Conservation (phyloP, 805 yeast genomes). For the Lipomyces mesembrius region DNA sequence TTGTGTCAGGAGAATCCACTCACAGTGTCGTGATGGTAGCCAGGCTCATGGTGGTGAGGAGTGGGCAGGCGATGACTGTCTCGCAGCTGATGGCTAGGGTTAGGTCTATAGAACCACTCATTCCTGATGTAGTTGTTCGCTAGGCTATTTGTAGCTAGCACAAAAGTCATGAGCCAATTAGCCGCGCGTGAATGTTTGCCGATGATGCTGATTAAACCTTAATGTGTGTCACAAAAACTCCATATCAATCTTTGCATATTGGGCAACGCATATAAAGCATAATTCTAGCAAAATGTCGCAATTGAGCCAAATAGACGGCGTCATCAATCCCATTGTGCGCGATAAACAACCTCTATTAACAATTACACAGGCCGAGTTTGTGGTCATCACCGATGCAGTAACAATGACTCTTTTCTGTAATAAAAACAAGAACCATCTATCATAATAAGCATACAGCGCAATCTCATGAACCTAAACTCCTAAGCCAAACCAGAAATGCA, state of each 20-base stretch:
- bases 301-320: too few relatives aligned
- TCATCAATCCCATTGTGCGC: background rate
- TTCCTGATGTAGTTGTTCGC: background rate
- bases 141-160: background rate
- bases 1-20: background rate
- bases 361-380: too few relatives aligned
- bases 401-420: background rate
- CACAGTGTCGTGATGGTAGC: background rate
- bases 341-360: background rate
- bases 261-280: background rate
- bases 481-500: background rate
- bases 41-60: background rate
- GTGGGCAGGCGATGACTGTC: background rate
- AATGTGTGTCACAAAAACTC: too few relatives aligned
- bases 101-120: too few relatives aligned
- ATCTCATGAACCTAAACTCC: background rate
- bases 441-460: too few relatives aligned
- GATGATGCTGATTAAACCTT: background rate
- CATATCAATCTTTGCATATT: background rate
- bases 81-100: background rate
- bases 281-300: background rate
- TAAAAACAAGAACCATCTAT: background rate
- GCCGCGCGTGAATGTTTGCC: background rate
- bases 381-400: too few relatives aligned
- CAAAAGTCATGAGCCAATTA: background rate